Conservation (phyloP, 116 monocot species). For the Papilionanthe hybrid region DNA sequence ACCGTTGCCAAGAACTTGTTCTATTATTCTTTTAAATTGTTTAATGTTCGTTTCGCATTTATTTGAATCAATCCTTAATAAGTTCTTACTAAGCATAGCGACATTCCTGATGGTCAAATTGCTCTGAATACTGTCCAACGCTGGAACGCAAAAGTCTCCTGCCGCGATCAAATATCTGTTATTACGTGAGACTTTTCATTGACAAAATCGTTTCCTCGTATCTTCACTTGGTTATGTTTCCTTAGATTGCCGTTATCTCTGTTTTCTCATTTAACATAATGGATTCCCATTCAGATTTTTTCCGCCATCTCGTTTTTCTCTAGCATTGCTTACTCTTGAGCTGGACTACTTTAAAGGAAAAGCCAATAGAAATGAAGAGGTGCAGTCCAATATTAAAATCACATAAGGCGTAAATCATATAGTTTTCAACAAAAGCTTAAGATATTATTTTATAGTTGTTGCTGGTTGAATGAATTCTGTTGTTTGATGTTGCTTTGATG, state of each 20-base stretch:
- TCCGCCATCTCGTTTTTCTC: conserved; percentile 57
- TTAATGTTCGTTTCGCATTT: neutral
- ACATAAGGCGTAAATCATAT: neutral
- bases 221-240: conserved; percentile 1
- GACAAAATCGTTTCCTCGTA: neutral
- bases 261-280: conserved; percentile 1
- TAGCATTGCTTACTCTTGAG: conserved; percentile 80
- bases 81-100: conserved; percentile 48
- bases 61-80: conserved; percentile 47
- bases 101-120: conserved; percentile 42
- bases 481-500: too few species aligned
- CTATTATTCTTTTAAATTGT: neutral
- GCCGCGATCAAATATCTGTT: conserved; percentile 61
- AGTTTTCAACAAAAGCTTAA: neutral
- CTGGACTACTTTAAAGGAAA: conserved; percentile 75
- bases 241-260: neutral
- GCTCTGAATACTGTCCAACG: conserved; percentile 88
- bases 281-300: conserved; percentile 40
- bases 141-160: conserved; percentile 65
- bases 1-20: neutral
- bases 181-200: conserved; percentile 35
- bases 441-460: too few species aligned
- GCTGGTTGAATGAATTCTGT: too few species aligned
- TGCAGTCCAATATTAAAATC: conserved; percentile 16
- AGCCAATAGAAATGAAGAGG: conserved; percentile 63